Evolutionary conservation across 1,284 basidiomycete species (phyloP), one percentile per base, ranked within the genome.

Genomic region (Afroboletus lepidellus): DNA sequence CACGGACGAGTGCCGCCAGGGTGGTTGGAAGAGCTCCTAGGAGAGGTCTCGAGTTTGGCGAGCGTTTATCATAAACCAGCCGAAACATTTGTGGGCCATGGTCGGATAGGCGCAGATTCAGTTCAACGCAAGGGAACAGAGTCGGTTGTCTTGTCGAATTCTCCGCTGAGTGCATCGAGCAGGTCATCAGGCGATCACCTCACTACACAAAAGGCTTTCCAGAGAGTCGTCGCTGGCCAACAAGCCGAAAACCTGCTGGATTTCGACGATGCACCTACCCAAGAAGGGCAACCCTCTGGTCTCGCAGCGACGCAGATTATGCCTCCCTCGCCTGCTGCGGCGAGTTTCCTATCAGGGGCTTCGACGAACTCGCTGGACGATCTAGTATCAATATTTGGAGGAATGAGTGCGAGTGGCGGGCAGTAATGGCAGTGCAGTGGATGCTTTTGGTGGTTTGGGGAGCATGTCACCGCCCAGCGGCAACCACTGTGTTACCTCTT

Each of bases 61-160:
- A 94, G 90, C 66, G 94, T 97, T 4, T 98, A 98, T 64, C 94
- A 98, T 74, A 98, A 96, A 70, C 97, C 97, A 0, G 87, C 87
- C 18, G 92, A 87, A 69, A 95, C 93, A 0, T 95, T 95, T 63
- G 83, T 95, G 52, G 93, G 93, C 2, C 81, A 83, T 60, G 93
- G 93, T 11, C 78, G 92, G 37, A 77, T 95, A 51, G 86, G 94
- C 9, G 92, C 87, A 1, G 93, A 96, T 60, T 81, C 91, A 16
- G 78, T 97, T 62, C 84, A 85, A 50, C 78, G 80, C 63, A 84
- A 84, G 63, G 83, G 77, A 45, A 61, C 74, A 55, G 92, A 92
- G 91, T 90, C 75, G 76, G 89, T 83, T 38, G 38, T 23, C 60
- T 24, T 47, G 53, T 34, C 39, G 11, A 49, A 13, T 38, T 41